Base-by-base conservation (phyloP, 805 yeast species). In the Tetrapisispora nanseiensis region DNA sequence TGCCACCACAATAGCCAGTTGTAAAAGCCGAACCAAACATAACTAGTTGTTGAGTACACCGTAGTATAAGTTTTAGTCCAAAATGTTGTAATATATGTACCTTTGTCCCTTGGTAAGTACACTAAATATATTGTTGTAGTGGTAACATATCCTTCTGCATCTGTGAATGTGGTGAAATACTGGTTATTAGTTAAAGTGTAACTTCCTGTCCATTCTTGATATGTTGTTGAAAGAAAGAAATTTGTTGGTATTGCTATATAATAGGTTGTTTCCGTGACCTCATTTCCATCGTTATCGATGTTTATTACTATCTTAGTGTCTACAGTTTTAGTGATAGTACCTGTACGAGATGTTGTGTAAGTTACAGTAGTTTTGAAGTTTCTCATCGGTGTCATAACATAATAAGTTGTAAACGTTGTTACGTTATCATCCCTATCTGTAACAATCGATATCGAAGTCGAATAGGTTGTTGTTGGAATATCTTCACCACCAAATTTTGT, bases 161-260 rank as follows among this genome's bases (percentile, higher is more conserved):
- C 33, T 10, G 22, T 31, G 23, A 38, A 16, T 18, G 39, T 37
- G 10, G 39, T 37, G 12, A 7, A 15, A 13, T 15, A 22, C n/a
- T 11, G 18, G 4, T 15, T 10, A 9, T 19, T 18, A 9, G 39
- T 35, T 9, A 16, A n/a, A 12, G 33, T 37, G n/a, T 16, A 37
- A 6, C 20, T 21, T 26, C 24, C 26, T n/a, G 15, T 29, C 40
- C 40, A 37, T 37, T 28, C 27, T 18, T 13, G 10, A 13, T 18
- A 20, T n/a, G 33, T 28, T 7, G 40, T 28, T 7, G 33, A 24
- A 13, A 20, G 10, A 13, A 15, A 37, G 15, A 28, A 20, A 21
- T 37, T 28, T 6, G 23, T 37, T 28, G 40, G 40, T 2, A 29
- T 37, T 6, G 33, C 40, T 7, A 37, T 29, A n/a, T 28, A 37